These are phyloP conservation scores for Mycosphaerelloides madeirae DNA, from an alignment of 2,329 filamentous ascomycete genomes.

Conservation along the genomic window DNA sequence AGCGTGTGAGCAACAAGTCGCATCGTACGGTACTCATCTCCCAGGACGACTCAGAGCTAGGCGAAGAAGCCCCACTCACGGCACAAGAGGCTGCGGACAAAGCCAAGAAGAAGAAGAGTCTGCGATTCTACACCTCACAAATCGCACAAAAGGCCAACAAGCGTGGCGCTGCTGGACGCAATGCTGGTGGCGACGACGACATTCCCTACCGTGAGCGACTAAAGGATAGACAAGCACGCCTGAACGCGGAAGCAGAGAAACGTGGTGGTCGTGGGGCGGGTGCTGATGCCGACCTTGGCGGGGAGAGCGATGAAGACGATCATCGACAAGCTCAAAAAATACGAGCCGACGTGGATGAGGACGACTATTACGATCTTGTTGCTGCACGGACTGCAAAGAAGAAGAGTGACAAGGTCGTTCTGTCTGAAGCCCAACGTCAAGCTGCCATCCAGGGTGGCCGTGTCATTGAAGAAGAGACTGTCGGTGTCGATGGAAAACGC, in stretches of 20 bases:
- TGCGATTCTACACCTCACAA: constrained; percentile 97
- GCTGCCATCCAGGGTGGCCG: constrained; percentile 55
- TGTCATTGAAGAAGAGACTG: constrained; percentile 61
- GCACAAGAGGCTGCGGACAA: constrained; percentile 79
- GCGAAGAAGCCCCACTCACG: constrained; percentile 78
- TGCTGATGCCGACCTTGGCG: constrained; percentile 63
- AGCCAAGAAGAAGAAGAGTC: constrained; percentile 78
- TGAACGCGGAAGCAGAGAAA: constrained; percentile 83
- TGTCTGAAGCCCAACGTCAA: constrained; percentile 52
- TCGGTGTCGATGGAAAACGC: constrained; percentile 81
- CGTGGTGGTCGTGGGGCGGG: constrained; percentile 63
- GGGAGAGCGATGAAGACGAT: constrained; percentile 64
- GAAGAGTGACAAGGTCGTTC: constrained; percentile 72
- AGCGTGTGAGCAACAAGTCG: constrained; percentile 13
- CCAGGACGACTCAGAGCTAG: constrained; percentile 79
- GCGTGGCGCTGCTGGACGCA: constrained; percentile 66
- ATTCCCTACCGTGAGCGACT: constrained; percentile 85
- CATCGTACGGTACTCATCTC: constrained; percentile 27
- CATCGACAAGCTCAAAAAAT: constrained; percentile 50
- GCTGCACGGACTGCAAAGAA: constrained; percentile 59
- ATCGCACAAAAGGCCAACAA: constrained; percentile 92
- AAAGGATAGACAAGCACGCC: constrained; percentile 75
- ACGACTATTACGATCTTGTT: constrained; percentile 89
- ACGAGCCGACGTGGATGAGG: constrained; percentile 48
- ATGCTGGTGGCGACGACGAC: constrained; percentile 74